Percentiles rank a stretch among this genome's conserved stretches.
phyloP scores from a whole-genome alignment of 169 alveolate genomes.

The Plasmodium vivax region DNA sequence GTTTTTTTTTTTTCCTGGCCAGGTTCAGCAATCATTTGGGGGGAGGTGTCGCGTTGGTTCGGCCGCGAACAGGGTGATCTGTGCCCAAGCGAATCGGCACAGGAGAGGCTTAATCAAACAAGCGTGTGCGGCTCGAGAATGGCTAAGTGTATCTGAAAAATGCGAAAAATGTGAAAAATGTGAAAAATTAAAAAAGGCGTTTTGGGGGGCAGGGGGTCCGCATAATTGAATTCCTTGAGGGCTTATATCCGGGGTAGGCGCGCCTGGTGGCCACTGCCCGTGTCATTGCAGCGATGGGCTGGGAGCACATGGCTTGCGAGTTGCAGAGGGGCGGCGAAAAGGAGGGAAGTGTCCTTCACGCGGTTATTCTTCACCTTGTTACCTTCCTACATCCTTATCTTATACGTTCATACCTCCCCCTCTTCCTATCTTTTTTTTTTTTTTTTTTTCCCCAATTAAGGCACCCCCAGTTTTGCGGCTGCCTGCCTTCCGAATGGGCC shows the following conservation, averaged over 20 bases:
- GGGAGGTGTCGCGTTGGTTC: neutral
- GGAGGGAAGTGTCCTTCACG: neutral
- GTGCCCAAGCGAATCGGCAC: neutral
- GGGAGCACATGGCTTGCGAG: neutral
- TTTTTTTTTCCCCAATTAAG: neutral
- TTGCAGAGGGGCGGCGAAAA: neutral
- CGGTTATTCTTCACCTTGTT: neutral
- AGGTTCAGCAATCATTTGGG: neutral
- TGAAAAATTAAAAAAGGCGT: neutral
- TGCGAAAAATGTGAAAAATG: neutral
- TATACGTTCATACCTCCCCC: too few relatives aligned
- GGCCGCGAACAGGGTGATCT: neutral
- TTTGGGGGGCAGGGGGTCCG: neutral
- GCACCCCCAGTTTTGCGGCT: neutral
- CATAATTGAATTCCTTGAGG: neutral
- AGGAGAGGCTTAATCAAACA: neutral
- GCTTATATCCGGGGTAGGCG: neutral
- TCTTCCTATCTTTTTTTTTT: slow-evolving; percentile 1
- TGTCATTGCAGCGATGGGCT: neutral
- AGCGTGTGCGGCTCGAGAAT: too few relatives aligned
- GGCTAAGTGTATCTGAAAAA: neutral
- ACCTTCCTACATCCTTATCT: neutral
- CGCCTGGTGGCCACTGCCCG: neutral
- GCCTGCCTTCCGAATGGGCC: neutral
- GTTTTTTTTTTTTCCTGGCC: neutral